Conservation (phyloP, 345 rosid species). For the Gossypium longicalyx region DNA sequence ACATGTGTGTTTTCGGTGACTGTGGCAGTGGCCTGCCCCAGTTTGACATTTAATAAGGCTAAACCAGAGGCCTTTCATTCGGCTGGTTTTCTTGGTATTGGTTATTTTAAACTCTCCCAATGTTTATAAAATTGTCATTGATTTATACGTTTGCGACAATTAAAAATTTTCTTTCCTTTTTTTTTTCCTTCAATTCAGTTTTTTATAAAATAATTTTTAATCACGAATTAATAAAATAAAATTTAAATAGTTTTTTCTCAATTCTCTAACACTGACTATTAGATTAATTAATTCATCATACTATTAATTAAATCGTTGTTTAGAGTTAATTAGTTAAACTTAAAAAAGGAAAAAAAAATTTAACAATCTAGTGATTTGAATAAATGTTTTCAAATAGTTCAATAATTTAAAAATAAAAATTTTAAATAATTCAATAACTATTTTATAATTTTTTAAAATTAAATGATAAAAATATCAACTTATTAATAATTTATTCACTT, state of each 20-base stretch:
- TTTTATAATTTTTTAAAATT: too few species aligned
- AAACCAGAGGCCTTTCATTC: slow-evolving; percentile 32
- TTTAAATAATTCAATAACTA: too few species aligned
- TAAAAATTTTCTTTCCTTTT: rapidly evolving
- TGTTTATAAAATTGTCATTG: not conserved
- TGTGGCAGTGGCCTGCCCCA: slow-evolving; percentile 26
- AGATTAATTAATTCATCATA: too few species aligned
- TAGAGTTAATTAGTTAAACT: too few species aligned
- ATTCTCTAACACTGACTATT: rapidly evolving
- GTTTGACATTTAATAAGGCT: slow-evolving; percentile 29
- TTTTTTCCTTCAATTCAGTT: too few species aligned
- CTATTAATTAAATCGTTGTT: rapidly evolving
- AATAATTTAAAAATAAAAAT: too few species aligned
- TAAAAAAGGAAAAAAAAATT: too few species aligned
- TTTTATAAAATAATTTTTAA: too few species aligned
- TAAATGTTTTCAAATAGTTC: too few species aligned
- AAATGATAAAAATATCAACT: too few species aligned
- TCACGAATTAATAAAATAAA: rapidly evolving
- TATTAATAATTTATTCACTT: too few species aligned
- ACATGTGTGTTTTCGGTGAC: not conserved
- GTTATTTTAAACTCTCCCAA: not conserved
- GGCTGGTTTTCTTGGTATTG: slow-evolving; percentile 13
- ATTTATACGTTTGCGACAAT: too few species aligned
- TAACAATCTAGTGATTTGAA: rapidly evolving
- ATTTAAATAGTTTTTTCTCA: rapidly evolving